Percentiles rank a stretch among this genome's conserved stretches.
Evolutionary conservation across 768 basidiomycete genomes (phyloP).

Genomic region (Lepiota venenata): DNA sequence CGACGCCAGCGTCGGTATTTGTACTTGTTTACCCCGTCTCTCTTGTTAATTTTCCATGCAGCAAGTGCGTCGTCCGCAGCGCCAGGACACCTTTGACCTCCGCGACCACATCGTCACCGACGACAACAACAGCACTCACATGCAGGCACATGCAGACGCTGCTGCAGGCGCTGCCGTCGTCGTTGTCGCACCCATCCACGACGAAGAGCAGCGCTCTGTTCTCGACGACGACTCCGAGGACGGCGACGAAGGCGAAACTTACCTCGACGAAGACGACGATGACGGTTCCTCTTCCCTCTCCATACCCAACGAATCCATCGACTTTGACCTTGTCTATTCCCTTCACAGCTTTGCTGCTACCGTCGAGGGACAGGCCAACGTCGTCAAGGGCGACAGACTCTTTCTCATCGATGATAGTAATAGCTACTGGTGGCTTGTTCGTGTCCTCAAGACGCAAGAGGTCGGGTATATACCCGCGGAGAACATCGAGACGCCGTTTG

Average conservation of each 20-base stretch:
- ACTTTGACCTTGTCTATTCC: slow-evolving; percentile 92
- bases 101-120: not conserved
- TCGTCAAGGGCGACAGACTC: slow-evolving; percentile 96
- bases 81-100: slow-evolving; percentile 8
- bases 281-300: slow-evolving; percentile 80
- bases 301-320: slow-evolving; percentile 88
- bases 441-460: slow-evolving; percentile 97
- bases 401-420: slow-evolving; percentile 98
- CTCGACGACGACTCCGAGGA: slow-evolving; percentile 80
- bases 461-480: slow-evolving; percentile 99
- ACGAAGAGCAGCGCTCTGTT: slow-evolving; percentile 79
- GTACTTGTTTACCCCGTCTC: not conserved
- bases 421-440: slow-evolving; percentile 99
- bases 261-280: slow-evolving; percentile 71
- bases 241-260: slow-evolving; percentile 66
- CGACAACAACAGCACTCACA: not conserved
- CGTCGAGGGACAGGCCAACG: slow-evolving; percentile 97
- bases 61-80: not conserved
- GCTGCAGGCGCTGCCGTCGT: slow-evolving; percentile 33
- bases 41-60: not conserved
- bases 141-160: slow-evolving; percentile 9
- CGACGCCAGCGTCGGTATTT: not conserved
- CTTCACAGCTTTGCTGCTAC: slow-evolving; percentile 96
- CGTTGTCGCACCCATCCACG: slow-evolving; percentile 39
- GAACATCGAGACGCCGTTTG: slow-evolving; percentile 98